Evolutionary conservation across 2,329 filamentous ascomycete species (phyloP).

Genomic region (Talaromyces sp.): DNA sequence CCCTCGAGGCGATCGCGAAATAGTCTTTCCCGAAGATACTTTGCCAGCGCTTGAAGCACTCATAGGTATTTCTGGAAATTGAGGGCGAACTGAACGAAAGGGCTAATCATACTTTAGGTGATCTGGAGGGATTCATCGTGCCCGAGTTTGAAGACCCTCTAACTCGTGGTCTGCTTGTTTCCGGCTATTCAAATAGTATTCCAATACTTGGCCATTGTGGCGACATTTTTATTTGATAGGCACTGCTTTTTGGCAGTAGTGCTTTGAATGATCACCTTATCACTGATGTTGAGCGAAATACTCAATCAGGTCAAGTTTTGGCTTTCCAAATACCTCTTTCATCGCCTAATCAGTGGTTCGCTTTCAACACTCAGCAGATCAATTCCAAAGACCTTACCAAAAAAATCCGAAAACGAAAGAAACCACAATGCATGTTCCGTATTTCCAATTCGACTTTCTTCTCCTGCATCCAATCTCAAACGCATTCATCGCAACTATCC

Average conservation of each 20-base stretch:
- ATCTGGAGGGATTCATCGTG: neutral
- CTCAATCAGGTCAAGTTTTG: too few relatives aligned
- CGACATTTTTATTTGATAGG: neutral
- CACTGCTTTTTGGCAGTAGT: too few relatives aligned
- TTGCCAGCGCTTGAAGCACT: neutral
- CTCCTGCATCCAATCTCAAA: neutral
- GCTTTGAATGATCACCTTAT: too few relatives aligned
- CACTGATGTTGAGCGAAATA: too few relatives aligned
- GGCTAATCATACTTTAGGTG: neutral
- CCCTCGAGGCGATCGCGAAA: neutral
- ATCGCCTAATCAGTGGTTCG: neutral
- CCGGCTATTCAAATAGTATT: neutral
- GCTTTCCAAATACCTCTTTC: too few relatives aligned
- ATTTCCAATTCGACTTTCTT: neutral
- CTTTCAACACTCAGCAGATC: neutral
- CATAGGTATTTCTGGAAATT: neutral
- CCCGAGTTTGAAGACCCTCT: neutral
- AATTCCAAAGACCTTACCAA: neutral
- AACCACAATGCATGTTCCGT: neutral
- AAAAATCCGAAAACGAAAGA: neutral
- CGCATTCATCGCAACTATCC: neutral
- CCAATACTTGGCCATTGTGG: neutral
- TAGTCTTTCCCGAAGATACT: neutral
- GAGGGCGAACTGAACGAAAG: neutral
- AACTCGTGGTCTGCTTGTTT: slow-evolving; percentile 1